Conservation (phyloP, 2,329 filamentous ascomycete species). For the Trichoderma koningii region DNA sequence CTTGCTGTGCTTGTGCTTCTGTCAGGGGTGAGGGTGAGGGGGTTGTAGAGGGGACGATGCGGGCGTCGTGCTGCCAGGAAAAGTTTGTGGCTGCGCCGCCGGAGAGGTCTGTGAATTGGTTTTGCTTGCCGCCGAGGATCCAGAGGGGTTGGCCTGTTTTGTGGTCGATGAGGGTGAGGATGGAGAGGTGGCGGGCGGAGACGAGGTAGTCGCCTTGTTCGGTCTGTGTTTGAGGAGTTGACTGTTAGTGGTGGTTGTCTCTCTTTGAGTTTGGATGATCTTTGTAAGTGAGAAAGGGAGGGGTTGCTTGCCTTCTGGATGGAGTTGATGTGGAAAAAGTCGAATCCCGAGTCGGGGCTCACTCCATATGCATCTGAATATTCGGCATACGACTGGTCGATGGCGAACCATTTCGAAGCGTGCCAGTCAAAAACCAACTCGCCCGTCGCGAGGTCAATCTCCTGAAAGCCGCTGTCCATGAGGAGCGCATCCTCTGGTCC, state of each 20-base stretch:
- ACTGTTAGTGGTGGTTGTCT: too few relatives aligned
- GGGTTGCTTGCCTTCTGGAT: background rate
- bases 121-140: conserved; percentile 15
- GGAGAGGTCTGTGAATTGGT: conserved; percentile 12
- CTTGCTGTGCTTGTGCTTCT: background rate
- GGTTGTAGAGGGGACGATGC: background rate
- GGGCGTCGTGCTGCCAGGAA: conserved; percentile 16
- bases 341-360: conserved; percentile 2
- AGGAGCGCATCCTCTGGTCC: conserved; percentile 1
- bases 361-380: conserved; percentile 5
- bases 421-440: conserved; percentile 15
- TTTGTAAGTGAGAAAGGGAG: background rate
- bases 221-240: background rate
- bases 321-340: conserved; percentile 19
- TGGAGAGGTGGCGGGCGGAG: conserved; percentile 10
- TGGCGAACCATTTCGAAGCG: background rate
- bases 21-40: too few relatives aligned
- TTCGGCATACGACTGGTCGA: background rate
- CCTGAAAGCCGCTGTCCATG: conserved; percentile 20
- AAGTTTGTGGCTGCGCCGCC: conserved; percentile 14
- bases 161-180: conserved; percentile 9
- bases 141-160: conserved; percentile 11
- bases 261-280: too few relatives aligned
- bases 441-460: conserved; percentile 1
- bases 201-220: conserved; percentile 17